phyloP scores from a whole-genome alignment of 257 asterid genomes.

The Datura wrightii region DNA sequence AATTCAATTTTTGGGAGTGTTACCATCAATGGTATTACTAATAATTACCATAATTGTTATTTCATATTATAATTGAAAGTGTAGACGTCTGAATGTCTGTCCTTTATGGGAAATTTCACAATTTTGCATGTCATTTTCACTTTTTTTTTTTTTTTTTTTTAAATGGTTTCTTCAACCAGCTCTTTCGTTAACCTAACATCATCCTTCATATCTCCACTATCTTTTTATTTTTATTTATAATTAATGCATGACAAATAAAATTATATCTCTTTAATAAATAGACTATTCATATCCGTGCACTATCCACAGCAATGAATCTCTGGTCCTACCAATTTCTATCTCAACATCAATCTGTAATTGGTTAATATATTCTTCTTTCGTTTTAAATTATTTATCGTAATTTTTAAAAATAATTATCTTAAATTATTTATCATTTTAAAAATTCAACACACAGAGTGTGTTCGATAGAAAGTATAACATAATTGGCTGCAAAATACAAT shows the following conservation, averaged over 20 bases:
- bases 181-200: not conserved
- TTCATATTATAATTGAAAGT: no score
- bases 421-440: no score
- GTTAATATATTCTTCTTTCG: no score
- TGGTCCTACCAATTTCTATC: not conserved
- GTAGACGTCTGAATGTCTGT: no score
- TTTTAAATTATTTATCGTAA: no score
- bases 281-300: not conserved
- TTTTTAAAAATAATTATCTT: no score
- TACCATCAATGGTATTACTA: not conserved
- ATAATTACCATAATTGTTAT: not conserved
- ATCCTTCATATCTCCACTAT: not conserved
- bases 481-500: no score
- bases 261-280: not conserved
- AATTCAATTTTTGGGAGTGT: not conserved
- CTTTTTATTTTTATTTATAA: no score
- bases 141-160: not conserved
- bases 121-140: slow-evolving; percentile 39
- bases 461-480: no score
- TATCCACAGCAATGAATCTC: not conserved
- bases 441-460: no score
- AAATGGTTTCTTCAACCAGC: not conserved
- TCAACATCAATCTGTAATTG: no score
- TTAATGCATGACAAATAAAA: not conserved
- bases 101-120: no score